Base-by-base conservation (phyloP, 352 stramenopile genomes). In the Globisporangium iwayamae region DNA sequence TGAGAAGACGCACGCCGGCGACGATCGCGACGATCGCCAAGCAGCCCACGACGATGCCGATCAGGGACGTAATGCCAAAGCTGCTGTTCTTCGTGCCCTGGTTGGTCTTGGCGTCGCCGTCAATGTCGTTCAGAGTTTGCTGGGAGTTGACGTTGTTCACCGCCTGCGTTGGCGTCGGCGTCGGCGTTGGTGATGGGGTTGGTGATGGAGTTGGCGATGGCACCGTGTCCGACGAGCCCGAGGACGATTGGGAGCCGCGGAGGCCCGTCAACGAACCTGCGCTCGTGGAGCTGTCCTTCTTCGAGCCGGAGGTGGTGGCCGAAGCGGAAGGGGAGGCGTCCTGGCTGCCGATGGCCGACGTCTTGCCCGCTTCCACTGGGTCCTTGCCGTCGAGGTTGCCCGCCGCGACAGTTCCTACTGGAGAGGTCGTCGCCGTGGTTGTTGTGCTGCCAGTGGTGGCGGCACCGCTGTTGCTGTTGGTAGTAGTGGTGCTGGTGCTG, bases 1-100 rank as follows among this genome's bases (percentile, higher is more conserved):
- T 63, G 60, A 92, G 70, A 62, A 92, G 71, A 53, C 82, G 76
- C 22, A 83, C 81, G 59, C 83, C 83, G 7, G 79, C 79, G 45
- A 87, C 79, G 46, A 90, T 71, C 25, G 83, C 83, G 52, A 92
- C 79, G 46, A 92, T 79, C 7, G 83, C 83, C 64, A 92, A 74
- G 30, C 81, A 90, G 59, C 71, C 83, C n/a, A 92, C 74, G 34
- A 87, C 73, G 50, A 90, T 87, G 20, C 41, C 65, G 46, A 90
- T 85, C 57, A 89, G 73, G 2, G 78, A 60, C 22, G 62, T 61
- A 20, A 87, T 69, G 9, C 70, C 56, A 18, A 87, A 34, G 36
- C 72, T 74, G 0, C 0, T 14, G 25, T 1, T 11, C 2, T 10
- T 28, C 36, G 36, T 14, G n/a, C 51, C 48, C n/a, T 58, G 50